Conservation (phyloP, 176 grass and related monocot genomes). For the Aechmea fasciata region DNA sequence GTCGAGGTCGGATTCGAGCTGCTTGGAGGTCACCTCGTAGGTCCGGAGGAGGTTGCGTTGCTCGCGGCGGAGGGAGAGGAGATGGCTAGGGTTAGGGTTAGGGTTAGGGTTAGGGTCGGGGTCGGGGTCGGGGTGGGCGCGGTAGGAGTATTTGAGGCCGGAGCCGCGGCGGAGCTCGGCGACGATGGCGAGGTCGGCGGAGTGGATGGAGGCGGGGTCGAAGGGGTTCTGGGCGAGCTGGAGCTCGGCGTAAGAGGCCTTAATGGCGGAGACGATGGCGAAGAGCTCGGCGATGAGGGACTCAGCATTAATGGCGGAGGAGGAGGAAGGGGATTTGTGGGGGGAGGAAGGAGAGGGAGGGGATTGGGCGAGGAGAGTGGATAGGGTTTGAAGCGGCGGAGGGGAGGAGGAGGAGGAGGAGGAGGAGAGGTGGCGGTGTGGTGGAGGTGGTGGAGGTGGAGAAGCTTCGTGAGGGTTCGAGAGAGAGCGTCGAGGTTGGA, state of each 20-base stretch:
- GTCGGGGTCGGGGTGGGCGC: conserved; percentile 7
- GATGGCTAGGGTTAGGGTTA: conserved; percentile 7
- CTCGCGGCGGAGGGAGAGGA: conserved; percentile 26
- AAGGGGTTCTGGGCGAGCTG: conserved; percentile 72
- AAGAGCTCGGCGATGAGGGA: conserved; percentile 52
- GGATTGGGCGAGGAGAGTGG: background rate
- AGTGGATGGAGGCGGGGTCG: conserved; percentile 49
- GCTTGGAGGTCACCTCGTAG: conserved; percentile 52
- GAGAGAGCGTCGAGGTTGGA: background rate
- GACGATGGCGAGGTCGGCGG: conserved; percentile 46
- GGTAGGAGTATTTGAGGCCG: conserved; percentile 44
- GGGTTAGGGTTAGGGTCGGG: background rate
- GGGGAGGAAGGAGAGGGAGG: background rate
- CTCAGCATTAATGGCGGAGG: conserved; percentile 16
- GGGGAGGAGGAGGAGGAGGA: background rate
- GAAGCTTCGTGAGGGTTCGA: background rate
- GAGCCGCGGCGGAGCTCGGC: conserved; percentile 59
- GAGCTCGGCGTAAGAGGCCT: conserved; percentile 78
- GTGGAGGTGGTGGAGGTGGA: background rate
- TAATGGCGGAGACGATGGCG: conserved; percentile 57
- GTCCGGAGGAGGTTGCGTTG: conserved; percentile 43
- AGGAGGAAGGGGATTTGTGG: background rate
- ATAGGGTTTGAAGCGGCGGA: background rate
- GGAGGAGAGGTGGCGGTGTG: background rate
- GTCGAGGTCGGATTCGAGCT: conserved; percentile 55